These are phyloP conservation scores for Passiflora organensis DNA, from an alignment of 345 rosid genomes.

Conservation along the genomic window DNA sequence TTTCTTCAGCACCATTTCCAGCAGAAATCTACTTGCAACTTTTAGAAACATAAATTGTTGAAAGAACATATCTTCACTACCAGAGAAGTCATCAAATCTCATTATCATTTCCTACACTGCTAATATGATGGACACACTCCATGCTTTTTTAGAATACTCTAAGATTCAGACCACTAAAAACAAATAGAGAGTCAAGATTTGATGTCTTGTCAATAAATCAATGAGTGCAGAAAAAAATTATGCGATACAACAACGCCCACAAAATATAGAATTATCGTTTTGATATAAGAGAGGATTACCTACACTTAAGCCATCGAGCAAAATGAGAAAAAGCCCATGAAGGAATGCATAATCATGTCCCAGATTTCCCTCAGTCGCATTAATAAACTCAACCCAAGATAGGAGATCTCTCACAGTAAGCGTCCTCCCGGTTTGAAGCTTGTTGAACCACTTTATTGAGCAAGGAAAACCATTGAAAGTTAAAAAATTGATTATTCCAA, in stretches of 20 bases:
- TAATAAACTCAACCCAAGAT: conserved; percentile 77
- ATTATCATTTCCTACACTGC: too few species aligned
- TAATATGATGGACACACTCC: too few species aligned
- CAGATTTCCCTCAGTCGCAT: conserved; percentile 45
- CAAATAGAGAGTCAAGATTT: too few species aligned
- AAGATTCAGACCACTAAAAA: too few species aligned
- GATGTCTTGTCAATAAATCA: not conserved
- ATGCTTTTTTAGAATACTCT: too few species aligned
- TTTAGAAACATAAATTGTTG: too few species aligned
- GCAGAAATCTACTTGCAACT: too few species aligned
- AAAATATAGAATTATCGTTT: not conserved
- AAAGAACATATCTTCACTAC: too few species aligned
- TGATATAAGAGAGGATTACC: conserved; percentile 48
- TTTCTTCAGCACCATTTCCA: too few species aligned
- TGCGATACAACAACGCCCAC: not conserved
- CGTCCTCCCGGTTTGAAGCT: conserved; percentile 60
- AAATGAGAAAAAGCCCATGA: conserved; percentile 87
- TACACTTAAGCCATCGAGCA: conserved; percentile 86
- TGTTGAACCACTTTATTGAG: conserved; percentile 70
- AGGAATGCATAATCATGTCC: conserved; percentile 57
- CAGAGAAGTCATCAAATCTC: too few species aligned
- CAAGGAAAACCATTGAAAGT: conserved; percentile 13
- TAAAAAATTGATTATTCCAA: conserved; percentile 7
- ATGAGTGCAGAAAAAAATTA: not conserved
- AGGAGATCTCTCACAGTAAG: conserved; percentile 93